Evolutionary conservation across 2,329 filamentous ascomycete genomes (phyloP), one percentile per base, ranked within the genome.

Genomic region (Ceratocystis papillata): DNA sequence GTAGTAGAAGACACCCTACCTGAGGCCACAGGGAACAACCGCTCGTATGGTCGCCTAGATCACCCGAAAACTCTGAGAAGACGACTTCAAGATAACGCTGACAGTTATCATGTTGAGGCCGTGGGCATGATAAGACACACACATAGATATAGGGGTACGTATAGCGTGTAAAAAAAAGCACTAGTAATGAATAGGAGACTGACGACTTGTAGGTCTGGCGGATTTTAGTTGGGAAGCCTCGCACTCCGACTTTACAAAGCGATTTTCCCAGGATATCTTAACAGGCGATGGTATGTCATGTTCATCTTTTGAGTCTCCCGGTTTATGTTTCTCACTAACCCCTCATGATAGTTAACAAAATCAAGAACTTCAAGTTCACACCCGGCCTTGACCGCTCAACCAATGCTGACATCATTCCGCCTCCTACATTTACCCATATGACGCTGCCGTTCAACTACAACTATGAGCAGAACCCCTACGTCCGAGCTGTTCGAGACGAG

Each of bases 401-500:
- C 37, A 80, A 86, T 62, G 82, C 86, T 44, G 88, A 93, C 20
- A 82, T 95, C 57, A 82, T 93, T 48, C 89, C 90, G 12, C 89
- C 90, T 0, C 89, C 90, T 0, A 81, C 85, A n/a, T 89, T 91
- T 74, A 87, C 88, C 1, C 85, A 87, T 66, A 85, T 87, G 73
- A 82, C 83, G 15, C 77, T 93, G 44, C 89, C 89, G 2, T 92
- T 91, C 76, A 86, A 83, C 71, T 89, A 87, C 75, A 86, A 86
- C 69, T 96, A 95, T 76, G 87, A 88, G 46, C 93, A 96, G 75
- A 96, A 96, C 69, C 84, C 88, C 0, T 87, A 87, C 65, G 87
- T 92, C 30, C 85, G 81, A 63, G 77, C 85, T 65, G 85, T 84
- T 3, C 74, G 81, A 57, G 81, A 85, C 65, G 80, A 79, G 50